A percentile compares a stretch with the other conserved stretches of the same genome.
Evolutionary conservation across 2,329 filamentous ascomycete species (phyloP).

Genomic region (Cytospora piceicola): DNA sequence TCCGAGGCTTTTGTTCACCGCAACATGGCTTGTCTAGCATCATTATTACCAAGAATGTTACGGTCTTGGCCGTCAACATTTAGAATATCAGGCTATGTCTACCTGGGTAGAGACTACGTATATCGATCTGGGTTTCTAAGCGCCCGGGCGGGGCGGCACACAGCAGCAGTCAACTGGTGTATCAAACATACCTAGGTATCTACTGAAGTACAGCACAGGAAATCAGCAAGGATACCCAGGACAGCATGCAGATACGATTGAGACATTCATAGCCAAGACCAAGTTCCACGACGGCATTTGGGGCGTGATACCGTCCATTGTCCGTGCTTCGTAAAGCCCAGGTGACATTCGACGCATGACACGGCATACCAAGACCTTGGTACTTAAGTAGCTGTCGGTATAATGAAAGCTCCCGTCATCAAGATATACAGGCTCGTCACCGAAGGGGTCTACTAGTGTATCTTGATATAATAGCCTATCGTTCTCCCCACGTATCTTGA

Average conservation of each 20-base stretch:
- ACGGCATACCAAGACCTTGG: not conserved
- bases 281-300: too few species aligned
- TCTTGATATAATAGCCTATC: too few species aligned
- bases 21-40: slow-evolving; percentile 7
- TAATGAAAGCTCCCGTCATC: too few species aligned
- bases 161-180: not conserved
- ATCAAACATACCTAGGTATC: not conserved
- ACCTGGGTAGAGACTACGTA: too few species aligned
- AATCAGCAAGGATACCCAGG: not conserved
- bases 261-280: not conserved
- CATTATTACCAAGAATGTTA: slow-evolving; percentile 12
- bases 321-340: not conserved
- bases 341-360: not conserved
- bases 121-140: not conserved
- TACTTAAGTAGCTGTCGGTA: not conserved
- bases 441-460: too few species aligned
- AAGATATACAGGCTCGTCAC: too few species aligned
- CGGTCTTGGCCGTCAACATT: not conserved
- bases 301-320: not conserved
- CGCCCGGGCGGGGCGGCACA: not conserved
- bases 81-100: slow-evolving; percentile 2
- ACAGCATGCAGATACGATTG: not conserved
- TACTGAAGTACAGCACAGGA: not conserved
- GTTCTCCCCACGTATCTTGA: too few species aligned
- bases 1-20: slow-evolving; percentile 11